Conservation (phyloP, 139 green algal genomes). For the Yamagishiella unicocca region DNA sequence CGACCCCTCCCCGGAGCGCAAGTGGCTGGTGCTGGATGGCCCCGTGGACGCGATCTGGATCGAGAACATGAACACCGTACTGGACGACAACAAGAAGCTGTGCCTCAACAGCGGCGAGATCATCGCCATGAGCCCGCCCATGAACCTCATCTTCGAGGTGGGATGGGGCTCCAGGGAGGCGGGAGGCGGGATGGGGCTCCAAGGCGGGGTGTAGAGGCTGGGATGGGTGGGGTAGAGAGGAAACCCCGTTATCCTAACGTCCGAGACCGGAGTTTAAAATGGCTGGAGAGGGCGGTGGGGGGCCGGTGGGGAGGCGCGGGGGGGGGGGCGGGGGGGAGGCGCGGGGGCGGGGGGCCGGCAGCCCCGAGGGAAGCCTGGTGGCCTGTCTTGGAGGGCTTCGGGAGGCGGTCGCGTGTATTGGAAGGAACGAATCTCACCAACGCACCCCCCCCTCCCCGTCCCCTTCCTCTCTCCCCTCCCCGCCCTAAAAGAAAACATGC, state of each 20-base stretch:
- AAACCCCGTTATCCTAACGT: no score
- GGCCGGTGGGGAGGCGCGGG: not conserved
- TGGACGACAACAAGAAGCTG: constrained; percentile 93
- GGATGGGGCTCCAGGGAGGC: not conserved
- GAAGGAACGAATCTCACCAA: no score
- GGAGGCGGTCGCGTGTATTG: no score
- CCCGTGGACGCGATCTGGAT: constrained; percentile 87
- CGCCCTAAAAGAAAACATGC: not conserved
- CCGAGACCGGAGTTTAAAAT: no score
- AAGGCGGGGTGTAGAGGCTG: no score
- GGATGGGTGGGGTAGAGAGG: no score
- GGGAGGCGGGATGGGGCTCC: not conserved
- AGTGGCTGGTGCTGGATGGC: constrained; percentile 81
- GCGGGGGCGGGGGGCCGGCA: not conserved
- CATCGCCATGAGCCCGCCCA: constrained; percentile 66
- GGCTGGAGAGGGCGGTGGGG: not conserved
- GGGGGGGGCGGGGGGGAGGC: not conserved
- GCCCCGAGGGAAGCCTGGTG: no score
- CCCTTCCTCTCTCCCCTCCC: not conserved
- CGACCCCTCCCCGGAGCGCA: constrained; percentile 66
- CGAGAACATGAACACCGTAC: constrained; percentile 65
- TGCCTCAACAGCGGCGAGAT: constrained; percentile 82
- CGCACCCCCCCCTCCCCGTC: not conserved
- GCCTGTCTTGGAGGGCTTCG: no score
- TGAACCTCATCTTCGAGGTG: constrained; percentile 57